These are phyloP conservation scores for Aspergillus texensis DNA, from an alignment of 2,329 filamentous ascomycete genomes.

Conservation along the genomic window DNA sequence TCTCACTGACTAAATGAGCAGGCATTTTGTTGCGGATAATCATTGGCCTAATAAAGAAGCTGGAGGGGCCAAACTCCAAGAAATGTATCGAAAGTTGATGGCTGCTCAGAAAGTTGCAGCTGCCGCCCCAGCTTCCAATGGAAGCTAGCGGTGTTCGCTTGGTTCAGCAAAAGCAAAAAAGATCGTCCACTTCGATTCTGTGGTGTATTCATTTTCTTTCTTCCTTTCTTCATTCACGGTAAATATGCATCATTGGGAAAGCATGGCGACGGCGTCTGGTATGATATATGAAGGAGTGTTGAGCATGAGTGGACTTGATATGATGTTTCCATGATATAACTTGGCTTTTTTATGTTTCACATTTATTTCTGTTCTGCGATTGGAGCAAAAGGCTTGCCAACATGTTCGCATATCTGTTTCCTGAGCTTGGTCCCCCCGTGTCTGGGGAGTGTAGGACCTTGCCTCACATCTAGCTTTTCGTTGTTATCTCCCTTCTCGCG, in stretches of 20 bases:
- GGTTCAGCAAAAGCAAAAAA: conserved; percentile 16
- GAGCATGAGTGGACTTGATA: conserved; percentile 23
- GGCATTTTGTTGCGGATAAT: conserved; percentile 48
- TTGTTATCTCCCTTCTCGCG: conserved; percentile 4
- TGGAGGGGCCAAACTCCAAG: conserved; percentile 37
- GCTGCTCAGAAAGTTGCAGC: conserved; percentile 31
- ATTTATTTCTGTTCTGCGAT: conserved; percentile 12
- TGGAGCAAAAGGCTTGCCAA: conserved; percentile 16
- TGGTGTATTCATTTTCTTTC: conserved; percentile 16
- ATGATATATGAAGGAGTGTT: conserved; percentile 22
- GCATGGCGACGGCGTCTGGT: conserved; percentile 33
- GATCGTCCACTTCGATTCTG: conserved; percentile 11
- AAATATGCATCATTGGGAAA: conserved; percentile 32
- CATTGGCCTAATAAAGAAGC: conserved; percentile 52
- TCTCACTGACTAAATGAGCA: conserved; percentile 30
- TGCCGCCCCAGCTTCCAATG: conserved; percentile 28
- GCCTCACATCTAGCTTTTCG: conserved; percentile 8
- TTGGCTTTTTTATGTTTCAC: conserved; percentile 9
- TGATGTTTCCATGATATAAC: conserved; percentile 26
- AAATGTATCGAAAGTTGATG: conserved; percentile 42
- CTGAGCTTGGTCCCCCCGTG: conserved; percentile 1
- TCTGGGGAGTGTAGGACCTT: not conserved
- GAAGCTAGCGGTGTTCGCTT: conserved; percentile 21
- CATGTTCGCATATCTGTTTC: conserved; percentile 6
- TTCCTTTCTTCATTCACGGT: conserved; percentile 20